Evolutionary conservation across 352 stramenopile genomes (phyloP).

Genomic region (Achlya hypogyna): DNA sequence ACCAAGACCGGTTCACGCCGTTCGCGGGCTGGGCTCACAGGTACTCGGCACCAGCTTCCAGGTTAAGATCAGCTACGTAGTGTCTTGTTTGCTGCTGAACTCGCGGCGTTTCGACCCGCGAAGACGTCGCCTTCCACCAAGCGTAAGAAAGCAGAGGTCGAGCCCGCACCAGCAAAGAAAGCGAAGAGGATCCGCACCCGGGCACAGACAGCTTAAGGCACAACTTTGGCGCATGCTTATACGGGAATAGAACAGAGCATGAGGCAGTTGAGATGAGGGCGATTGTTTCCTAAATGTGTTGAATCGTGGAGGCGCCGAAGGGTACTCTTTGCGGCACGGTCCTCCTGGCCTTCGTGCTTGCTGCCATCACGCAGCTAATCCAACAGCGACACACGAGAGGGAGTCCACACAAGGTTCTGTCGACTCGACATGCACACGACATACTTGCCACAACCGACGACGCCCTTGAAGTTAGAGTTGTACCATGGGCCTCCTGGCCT

Average conservation of each 20-base stretch:
- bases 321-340: too few relatives aligned
- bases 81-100: slow-evolving; percentile 82
- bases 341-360: too few relatives aligned
- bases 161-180: not conserved
- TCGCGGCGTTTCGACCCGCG: slow-evolving; percentile 42
- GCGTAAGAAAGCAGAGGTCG: not conserved
- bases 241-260: not conserved
- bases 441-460: too few relatives aligned
- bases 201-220: not conserved
- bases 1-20: slow-evolving; percentile 81
- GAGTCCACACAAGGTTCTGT: too few relatives aligned
- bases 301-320: too few relatives aligned
- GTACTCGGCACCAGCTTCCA: slow-evolving; percentile 33
- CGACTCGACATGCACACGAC: too few relatives aligned
- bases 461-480: too few relatives aligned
- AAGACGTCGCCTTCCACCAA: not conserved
- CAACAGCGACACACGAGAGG: too few relatives aligned
- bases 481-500: too few relatives aligned
- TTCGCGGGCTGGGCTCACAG: slow-evolving; percentile 91
- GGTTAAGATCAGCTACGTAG: slow-evolving; percentile 41
- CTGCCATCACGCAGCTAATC: too few relatives aligned
- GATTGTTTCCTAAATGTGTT: too few relatives aligned
- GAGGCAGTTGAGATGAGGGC: not conserved
- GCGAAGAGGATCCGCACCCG: not conserved
- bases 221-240: not conserved